Percentiles rank a stretch among this genome's conserved stretches.
Evolutionary conservation across 345 rosid genomes (phyloP).

Genomic region (Bruguiera gymnorhiza): DNA sequence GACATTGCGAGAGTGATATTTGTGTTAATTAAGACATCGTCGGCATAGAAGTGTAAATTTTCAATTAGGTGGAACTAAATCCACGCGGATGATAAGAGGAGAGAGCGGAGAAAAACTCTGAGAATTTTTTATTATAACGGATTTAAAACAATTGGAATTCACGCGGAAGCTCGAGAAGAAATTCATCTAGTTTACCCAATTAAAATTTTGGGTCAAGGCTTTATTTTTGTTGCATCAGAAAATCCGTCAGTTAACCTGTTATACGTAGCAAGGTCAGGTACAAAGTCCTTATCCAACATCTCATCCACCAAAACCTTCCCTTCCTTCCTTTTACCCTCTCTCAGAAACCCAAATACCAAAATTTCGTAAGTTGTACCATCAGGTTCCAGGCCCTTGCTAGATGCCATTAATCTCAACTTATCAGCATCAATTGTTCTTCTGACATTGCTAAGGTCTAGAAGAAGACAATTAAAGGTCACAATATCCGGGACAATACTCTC

Average conservation of each 20-base stretch:
- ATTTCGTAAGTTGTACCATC: constrained; percentile 52
- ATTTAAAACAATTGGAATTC: too few relatives aligned
- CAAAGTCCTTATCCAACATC: constrained; percentile 77
- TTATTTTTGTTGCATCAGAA: constrained; percentile 11
- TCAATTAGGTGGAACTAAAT: too few relatives aligned
- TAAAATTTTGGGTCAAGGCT: too few relatives aligned
- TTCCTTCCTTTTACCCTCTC: constrained; percentile 57
- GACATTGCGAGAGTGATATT: too few relatives aligned
- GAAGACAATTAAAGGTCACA: constrained; percentile 71
- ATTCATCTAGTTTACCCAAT: too few relatives aligned
- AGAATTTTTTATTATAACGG: too few relatives aligned
- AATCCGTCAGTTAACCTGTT: constrained; percentile 62
- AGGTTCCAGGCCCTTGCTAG: constrained; percentile 55
- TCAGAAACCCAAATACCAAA: constrained; percentile 56
- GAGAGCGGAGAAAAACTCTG: too few relatives aligned
- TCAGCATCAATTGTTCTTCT: constrained; percentile 56
- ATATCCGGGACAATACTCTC: constrained; percentile 56
- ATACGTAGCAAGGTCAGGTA: constrained; percentile 70
- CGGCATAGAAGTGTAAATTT: too few relatives aligned
- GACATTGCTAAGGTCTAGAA: constrained; percentile 62
- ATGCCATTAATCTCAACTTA: constrained; percentile 58
- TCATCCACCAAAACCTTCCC: constrained; percentile 63
- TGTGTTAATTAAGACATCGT: too few relatives aligned
- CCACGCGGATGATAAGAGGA: too few relatives aligned
- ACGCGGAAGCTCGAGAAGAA: too few relatives aligned